Evolutionary conservation across 345 rosid species (phyloP), one percentile per base, ranked within the genome.

Genomic region (Eucalyptus leucophloia): DNA sequence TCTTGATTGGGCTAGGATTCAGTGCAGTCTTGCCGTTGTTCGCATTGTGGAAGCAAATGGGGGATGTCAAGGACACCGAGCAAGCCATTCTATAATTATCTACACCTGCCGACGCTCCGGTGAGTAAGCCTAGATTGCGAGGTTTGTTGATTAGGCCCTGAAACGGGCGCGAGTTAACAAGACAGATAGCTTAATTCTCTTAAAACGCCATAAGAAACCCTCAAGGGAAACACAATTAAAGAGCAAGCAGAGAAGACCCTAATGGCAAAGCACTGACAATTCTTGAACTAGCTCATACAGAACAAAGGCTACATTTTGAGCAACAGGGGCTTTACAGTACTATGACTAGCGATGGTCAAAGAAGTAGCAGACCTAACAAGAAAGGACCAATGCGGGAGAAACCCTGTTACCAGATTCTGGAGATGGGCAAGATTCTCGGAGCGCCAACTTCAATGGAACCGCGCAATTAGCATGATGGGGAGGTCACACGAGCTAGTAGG

Each of bases 31-130:
- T 88, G 5, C 86, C n/a, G 87, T 50, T 88, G 5, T 82, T 44
- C 86, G 83, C 89, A 44, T 90, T 26, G 77, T 60, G 90, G 50
- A 92, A 91, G 54, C 92, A 89, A 40, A 94, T 89, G 54, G 93
- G 92, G 60, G 95, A 87, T 85, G 95, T 92, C 24, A 95, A 89
- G 60, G 97, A 93, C 88, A 97, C 92, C 88, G 96, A 89, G 89
- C 87, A 93, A 86, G 97, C 95, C 99, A 97, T 97, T 40, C 47
- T 37, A 56, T 5, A 23, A 77, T 77, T 9, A 77, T 40, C 47
- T 37, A 77, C 83, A 37, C 47, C 83, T 13, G 9, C 83, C 2
- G 47, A 37, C 28, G 24, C 83, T 37, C 83, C 16, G 5, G 83
- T 18, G 44, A 34, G 44, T 69, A 69, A 34, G 24, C 81, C 37